Base-by-base conservation (phyloP, 2,329 filamentous ascomycete genomes). In the Sporothrix brunneoviolacea region DNA sequence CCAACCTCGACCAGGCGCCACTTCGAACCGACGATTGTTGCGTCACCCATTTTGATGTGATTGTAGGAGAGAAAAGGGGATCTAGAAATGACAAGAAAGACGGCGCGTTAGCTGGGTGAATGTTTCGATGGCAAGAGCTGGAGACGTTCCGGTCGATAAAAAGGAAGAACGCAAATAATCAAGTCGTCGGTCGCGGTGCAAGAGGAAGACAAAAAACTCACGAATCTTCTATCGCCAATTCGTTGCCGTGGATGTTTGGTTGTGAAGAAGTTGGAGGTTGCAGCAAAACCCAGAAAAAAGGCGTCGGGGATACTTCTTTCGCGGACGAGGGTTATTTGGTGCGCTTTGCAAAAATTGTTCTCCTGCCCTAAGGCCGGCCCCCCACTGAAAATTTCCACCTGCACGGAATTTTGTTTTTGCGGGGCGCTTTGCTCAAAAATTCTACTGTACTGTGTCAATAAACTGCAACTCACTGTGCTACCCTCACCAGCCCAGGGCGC, bases 1-100 rank as follows among this genome's bases (percentile, higher is more conserved):
- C 93, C 93, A 74, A 96, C 88, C 85, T 98, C 91, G 73, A 98
- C 91, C 75, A 90, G 82, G 80, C 91, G 91, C 90, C 90, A 94
- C 73, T 83, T 80, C 70, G 86, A 86, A 72, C 83, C 77, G 76
- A 84, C 84, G 75, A 91, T 84, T 68, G 84, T 77, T 76, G 86
- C 83, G 79, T 88, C 84, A 76, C 84, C 83, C 86, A 89, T 89
- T 82, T 74, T 84, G 79, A 74, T 74, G 73, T 55, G 28, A 33
- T 46, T 38, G 35, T 32, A 12, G n/a, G 32, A 40, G 42, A 50
- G 37, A 55, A 46, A 46, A 51, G 37, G 32, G n/a, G 38, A 40
- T 38, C 51, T 47, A 43, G 19, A 52, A 28, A 24, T 15, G 32
- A 35, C 24, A 13, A 38, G 18, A 44, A 21, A 35, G 36, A 45